Evolutionary conservation across 805 yeast species (phyloP).

Genomic region (Ogataea haglerorum): DNA sequence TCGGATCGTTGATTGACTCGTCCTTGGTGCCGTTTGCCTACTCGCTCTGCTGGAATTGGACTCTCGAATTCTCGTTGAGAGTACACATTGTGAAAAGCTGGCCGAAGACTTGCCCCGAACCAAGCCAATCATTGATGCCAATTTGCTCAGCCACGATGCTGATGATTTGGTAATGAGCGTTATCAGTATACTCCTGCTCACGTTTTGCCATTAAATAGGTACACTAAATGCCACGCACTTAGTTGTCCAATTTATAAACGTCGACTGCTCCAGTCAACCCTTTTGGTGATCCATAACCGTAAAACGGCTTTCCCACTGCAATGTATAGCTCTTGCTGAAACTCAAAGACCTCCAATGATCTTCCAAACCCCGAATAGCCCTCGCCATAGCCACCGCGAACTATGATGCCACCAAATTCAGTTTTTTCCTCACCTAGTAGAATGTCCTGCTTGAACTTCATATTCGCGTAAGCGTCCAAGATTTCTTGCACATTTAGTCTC

Average conservation of each 20-base stretch:
- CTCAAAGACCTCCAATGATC: constrained; percentile 30
- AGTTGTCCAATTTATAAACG: constrained; percentile 15
- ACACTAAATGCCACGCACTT: neutral
- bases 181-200: neutral
- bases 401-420: constrained; percentile 14
- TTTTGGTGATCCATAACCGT: neutral
- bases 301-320: constrained; percentile 37
- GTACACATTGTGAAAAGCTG: neutral
- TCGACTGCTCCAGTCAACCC: constrained; percentile 35
- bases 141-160: neutral
- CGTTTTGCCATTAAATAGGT: neutral
- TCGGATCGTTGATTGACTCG: constrained; percentile 15
- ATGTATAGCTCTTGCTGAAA: constrained; percentile 21
- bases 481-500: constrained; percentile 28
- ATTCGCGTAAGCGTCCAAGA: constrained; percentile 4
- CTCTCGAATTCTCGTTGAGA: neutral
- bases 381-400: constrained; percentile 25
- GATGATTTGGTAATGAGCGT: neutral
- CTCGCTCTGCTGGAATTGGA: constrained; percentile 2
- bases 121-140: neutral
- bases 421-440: constrained; percentile 11
- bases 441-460: neutral
- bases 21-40: constrained; percentile 12
- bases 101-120: neutral
- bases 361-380: constrained; percentile 45